Percentiles rank a stretch among this genome's conserved stretches.
Evolutionary conservation across 2,329 filamentous ascomycete species (phyloP).

Genomic region (Hortaea sp.): DNA sequence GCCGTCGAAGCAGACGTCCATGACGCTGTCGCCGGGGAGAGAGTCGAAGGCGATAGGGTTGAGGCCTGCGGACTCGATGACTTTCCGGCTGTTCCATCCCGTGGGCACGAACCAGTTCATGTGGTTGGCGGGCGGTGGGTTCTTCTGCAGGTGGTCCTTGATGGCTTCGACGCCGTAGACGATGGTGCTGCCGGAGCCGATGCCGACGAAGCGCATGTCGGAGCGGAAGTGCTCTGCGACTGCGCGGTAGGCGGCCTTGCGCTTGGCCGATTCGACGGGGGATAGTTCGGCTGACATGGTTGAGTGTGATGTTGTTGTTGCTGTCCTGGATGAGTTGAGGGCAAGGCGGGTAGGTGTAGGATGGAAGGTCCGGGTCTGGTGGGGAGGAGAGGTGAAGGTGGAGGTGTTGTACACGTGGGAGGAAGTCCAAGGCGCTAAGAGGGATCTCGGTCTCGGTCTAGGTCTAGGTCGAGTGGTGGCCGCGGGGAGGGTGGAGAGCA

Average conservation of each 20-base stretch:
- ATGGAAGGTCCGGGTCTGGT: too few relatives aligned
- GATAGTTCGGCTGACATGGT: constrained; percentile 1
- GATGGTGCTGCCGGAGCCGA: constrained; percentile 73
- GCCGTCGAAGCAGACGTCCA: constrained; percentile 92
- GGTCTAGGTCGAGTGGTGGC: too few relatives aligned
- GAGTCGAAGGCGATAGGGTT: constrained; percentile 68
- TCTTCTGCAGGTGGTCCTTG: constrained; percentile 42
- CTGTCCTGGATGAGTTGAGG: neutral
- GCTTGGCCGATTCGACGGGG: constrained; percentile 60
- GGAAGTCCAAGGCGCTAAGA: too few relatives aligned
- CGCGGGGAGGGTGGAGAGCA: too few relatives aligned
- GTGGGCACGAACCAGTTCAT: constrained; percentile 83
- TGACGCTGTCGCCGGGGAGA: constrained; percentile 50
- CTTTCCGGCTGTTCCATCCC: constrained; percentile 78
- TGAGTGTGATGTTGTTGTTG: neutral
- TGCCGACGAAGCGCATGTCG: constrained; percentile 57
- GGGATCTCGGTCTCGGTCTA: too few relatives aligned
- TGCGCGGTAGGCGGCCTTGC: constrained; percentile 62
- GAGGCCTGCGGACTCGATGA: constrained; percentile 72
- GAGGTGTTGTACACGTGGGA: too few relatives aligned
- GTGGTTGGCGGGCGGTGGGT: constrained; percentile 36
- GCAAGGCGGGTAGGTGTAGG: neutral
- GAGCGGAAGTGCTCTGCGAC: constrained; percentile 62
- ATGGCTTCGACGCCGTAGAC: constrained; percentile 81
- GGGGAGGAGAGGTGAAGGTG: neutral